Evolutionary conservation across 495 filamentous ascomycete genomes (phyloP).

Genomic region (Platismatia glauca): DNA sequence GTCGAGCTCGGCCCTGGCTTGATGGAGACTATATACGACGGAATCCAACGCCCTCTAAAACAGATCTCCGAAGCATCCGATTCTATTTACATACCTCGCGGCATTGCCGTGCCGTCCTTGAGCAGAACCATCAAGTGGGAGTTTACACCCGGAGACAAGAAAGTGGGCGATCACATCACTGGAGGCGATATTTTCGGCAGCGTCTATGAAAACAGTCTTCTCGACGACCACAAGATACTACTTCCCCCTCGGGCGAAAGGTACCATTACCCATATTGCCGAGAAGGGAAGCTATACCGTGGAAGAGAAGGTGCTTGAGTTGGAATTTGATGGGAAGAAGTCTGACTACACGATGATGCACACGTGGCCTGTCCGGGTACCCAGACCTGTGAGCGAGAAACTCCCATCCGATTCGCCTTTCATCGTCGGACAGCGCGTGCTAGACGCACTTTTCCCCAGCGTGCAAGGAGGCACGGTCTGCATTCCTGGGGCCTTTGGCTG

Average conservation of each 20-base stretch:
- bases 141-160: slow-evolving; percentile 72
- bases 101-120: slow-evolving; percentile 80
- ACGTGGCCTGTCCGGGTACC: slow-evolving; percentile 98
- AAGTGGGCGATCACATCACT: slow-evolving; percentile 93
- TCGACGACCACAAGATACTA: slow-evolving; percentile 90
- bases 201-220: slow-evolving; percentile 92
- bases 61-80: slow-evolving; percentile 66
- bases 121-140: slow-evolving; percentile 90
- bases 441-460: slow-evolving; percentile 95
- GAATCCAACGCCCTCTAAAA: slow-evolving; percentile 90
- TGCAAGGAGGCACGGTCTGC: slow-evolving; percentile 93
- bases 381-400: slow-evolving; percentile 80
- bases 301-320: slow-evolving; percentile 91
- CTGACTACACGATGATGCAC: slow-evolving; percentile 94
- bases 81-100: slow-evolving; percentile 95
- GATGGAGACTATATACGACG: slow-evolving; percentile 99
- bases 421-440: slow-evolving; percentile 94
- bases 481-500: slow-evolving; percentile 99
- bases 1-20: slow-evolving; percentile 95
- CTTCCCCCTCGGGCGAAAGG: slow-evolving; percentile 85
- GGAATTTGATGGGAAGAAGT: slow-evolving; percentile 94
- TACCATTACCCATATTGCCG: slow-evolving; percentile 82
- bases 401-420: slow-evolving; percentile 78
- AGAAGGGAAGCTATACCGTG: slow-evolving; percentile 86
- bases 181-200: slow-evolving; percentile 91